Evolutionary conservation across 371 early-diverging fungal genomes (phyloP).

Genomic region (Circinella umbellata): DNA sequence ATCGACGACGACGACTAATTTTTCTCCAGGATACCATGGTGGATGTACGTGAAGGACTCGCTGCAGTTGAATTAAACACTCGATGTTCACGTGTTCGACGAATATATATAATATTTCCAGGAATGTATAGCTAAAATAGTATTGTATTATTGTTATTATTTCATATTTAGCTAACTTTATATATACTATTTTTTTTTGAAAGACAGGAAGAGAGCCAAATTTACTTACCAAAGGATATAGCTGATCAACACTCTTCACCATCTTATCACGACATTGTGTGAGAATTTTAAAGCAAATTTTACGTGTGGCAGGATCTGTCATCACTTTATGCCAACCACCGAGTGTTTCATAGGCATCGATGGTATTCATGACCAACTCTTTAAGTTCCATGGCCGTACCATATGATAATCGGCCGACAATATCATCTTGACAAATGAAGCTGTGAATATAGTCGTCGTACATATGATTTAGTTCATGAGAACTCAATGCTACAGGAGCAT

Average conservation of each 20-base stretch:
- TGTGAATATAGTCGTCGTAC: constrained; percentile 64
- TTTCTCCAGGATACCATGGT: constrained; percentile 13
- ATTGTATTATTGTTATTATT: not conserved
- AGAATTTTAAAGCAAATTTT: constrained; percentile 39
- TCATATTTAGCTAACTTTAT: not conserved
- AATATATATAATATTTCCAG: constrained; percentile 46
- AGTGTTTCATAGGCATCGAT: constrained; percentile 40
- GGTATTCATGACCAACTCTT: constrained; percentile 46
- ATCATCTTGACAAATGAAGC: constrained; percentile 76
- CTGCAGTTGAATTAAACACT: constrained; percentile 1
- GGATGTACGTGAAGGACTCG: constrained; percentile 13
- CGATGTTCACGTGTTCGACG: constrained; percentile 24
- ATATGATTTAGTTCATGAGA: constrained; percentile 64
- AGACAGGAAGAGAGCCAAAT: not conserved
- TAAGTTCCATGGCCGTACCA: constrained; percentile 63
- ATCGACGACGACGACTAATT: constrained; percentile 13
- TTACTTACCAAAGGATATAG: constrained; percentile 42
- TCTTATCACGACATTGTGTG: constrained; percentile 28
- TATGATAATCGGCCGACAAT: constrained; percentile 77
- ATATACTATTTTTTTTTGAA: not conserved
- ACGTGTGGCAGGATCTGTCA: constrained; percentile 19
- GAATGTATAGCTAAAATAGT: constrained; percentile 38
- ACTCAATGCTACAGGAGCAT: constrained; percentile 60
- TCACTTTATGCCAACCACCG: constrained; percentile 36
- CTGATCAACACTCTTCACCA: constrained; percentile 27